Evolutionary conservation across 75 land plant genomes (phyloP).

Genomic region (Picea glauca): DNA sequence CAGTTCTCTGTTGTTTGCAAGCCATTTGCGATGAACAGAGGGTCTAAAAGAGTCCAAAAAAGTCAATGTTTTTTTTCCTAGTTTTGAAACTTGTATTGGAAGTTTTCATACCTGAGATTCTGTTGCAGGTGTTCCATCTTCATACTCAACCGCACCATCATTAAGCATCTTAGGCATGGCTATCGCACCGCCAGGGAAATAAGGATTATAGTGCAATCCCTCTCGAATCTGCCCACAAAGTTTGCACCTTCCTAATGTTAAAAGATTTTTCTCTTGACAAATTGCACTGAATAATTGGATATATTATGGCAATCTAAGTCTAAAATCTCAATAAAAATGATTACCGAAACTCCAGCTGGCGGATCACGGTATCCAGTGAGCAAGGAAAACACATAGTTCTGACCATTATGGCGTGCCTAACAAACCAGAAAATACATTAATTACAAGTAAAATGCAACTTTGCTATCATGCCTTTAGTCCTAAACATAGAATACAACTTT

Average conservation of each 20-base stretch:
- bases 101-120: slow-evolving; percentile 67
- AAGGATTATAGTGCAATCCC: slow-evolving; percentile 92
- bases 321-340: neutral
- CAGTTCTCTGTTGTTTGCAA: too few relatives aligned
- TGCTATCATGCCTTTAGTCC: too few relatives aligned
- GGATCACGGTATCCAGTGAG: slow-evolving; percentile 98
- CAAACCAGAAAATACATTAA: neutral
- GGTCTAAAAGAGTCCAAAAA: neutral
- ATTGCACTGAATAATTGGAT: neutral
- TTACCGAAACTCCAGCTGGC: slow-evolving; percentile 91
- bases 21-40: too few relatives aligned
- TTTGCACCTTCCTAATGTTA: slow-evolving; percentile 1
- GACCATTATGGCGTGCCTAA: slow-evolving; percentile 96
- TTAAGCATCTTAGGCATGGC: slow-evolving; percentile 98
- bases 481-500: too few relatives aligned
- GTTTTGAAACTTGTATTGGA: neutral
- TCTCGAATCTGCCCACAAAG: slow-evolving; percentile 55
- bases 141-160: slow-evolving; percentile 95
- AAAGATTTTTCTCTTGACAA: neutral
- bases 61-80: neutral
- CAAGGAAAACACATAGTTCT: slow-evolving; percentile 92
- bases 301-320: neutral
- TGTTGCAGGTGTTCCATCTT: slow-evolving; percentile 96
- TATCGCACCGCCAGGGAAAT: slow-evolving; percentile 96
- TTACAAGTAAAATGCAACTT: neutral